Evolutionary conservation across 1,284 basidiomycete genomes (phyloP), one percentile per base, ranked within the genome.

Genomic region (Trichosporon inkin): DNA sequence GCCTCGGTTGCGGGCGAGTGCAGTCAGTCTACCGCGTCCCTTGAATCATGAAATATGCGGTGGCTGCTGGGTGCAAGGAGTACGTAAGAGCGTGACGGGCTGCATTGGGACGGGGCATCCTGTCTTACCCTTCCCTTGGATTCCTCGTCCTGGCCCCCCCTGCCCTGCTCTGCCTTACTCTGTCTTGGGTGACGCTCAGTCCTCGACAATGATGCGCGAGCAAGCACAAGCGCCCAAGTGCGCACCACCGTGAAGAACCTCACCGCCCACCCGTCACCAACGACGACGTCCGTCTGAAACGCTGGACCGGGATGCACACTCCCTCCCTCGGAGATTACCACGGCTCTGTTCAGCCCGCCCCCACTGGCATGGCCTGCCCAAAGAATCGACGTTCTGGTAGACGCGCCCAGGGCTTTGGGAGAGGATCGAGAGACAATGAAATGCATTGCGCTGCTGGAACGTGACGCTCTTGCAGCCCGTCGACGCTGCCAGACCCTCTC

Each of bases 91-190:
- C 44, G 44, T 49, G 44, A 49, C 44, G 28, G 44, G 44, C 22
- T 24, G 24, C 6, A 32, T 28, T 49, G 44, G 22, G n/a, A 49
- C 44, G 22, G 28, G 44, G 28, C 28, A 28, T 49, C 44, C 44
- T 49, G 44, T 49, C 44, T 49, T 49, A 49, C 44, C 44, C 44
- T 49, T n/a, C 22, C 44, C 44, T 53, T 37, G 35, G 51, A 28
- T 8, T 17, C 16, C 17, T 28, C n/a, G 16, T 35, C 6, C 22
- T 16, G 10, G 32, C 51, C 51, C 13, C 51, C 13, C 14, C 51
- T 32, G 28, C 4, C 28, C 28, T n/a, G n/a, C n/a, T n/a, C n/a
- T n/a, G n/a, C n/a, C n/a, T n/a, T n/a, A n/a, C n/a, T n/a, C n/a
- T n/a, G n/a, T n/a, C n/a, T n/a, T n/a, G n/a, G n/a, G n/a, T n/a